Base-by-base conservation (phyloP, 2,329 filamentous ascomycete genomes). In the Coniochaeta sp. region DNA sequence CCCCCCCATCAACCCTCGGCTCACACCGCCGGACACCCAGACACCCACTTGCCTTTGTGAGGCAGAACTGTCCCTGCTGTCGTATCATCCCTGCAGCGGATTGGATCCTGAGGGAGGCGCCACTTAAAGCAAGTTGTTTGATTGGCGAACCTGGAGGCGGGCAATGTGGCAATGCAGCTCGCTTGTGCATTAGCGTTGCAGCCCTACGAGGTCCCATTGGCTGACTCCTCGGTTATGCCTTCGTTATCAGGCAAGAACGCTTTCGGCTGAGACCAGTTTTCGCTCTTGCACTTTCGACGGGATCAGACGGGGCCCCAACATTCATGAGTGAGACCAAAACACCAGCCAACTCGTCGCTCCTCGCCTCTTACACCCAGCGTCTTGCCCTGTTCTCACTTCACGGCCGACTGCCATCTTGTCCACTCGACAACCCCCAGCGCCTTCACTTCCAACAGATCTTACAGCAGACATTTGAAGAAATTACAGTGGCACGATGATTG, bases 401-500 rank as follows among this genome's bases (percentile, higher is more conserved):
- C 47, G 8, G 24, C n/a, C n/a, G n/a, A n/a, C n/a, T 17, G 22
- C 8, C 36, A 44, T n/a, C n/a, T 34, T 16, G 42, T n/a, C 52
- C 17, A 44, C 50, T 8, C 61, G 52, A 28, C 16, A 17, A 60
- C 54, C 36, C 52, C 26, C 40, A 16, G n/a, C 58, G 30, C 52
- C 26, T 55, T 56, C 57, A 57, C 44, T 57, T 28, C 54, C 17
- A 28, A 16, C 44, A 42, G 40, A 55, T n/a, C 57, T 34, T 28
- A 44, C 59, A 59, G 57, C 50, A 56, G 55, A 62, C 19, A 36
- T 28, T 58, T n/a, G 36, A 50, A 56, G 58, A 55, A 55, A n/a
- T n/a, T 54, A 40, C 24, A 47, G 56, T 4, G 50, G 55, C 65
- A 68, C 65, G 55, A 74, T 73, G 71, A 58, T 22, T 60, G 19